Evolutionary conservation across 345 rosid genomes (phyloP).

Genomic region (Brassica juncea): DNA sequence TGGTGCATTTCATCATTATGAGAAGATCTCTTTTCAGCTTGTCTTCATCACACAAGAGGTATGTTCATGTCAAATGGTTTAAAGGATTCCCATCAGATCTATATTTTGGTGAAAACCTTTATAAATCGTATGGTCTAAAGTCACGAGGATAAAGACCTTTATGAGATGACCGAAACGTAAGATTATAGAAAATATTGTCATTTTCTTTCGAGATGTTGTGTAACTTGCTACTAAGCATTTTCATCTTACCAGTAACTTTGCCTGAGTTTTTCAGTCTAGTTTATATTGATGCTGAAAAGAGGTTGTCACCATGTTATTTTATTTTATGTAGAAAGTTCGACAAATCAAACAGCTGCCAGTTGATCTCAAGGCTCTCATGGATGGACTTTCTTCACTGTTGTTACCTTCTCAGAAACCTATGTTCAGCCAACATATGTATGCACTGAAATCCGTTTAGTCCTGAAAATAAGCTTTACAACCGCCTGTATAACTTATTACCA

Average conservation of each 20-base stretch:
- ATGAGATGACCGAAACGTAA: neutral
- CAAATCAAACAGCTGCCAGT: constrained; percentile 71
- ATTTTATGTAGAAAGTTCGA: constrained; percentile 65
- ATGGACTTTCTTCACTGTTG: constrained; percentile 84
- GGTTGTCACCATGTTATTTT: constrained; percentile 29
- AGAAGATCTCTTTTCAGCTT: constrained; percentile 89
- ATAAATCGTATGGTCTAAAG: neutral
- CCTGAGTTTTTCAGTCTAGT: constrained; percentile 8
- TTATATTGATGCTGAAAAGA: constrained; percentile 24
- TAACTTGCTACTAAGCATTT: constrained; percentile 11
- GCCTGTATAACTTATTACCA: neutral
- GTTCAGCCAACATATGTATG: constrained; percentile 78
- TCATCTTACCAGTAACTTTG: constrained; percentile 5
- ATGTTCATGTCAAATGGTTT: constrained; percentile 28
- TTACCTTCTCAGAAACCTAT: constrained; percentile 80
- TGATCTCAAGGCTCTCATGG: constrained; percentile 74
- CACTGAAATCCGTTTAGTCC: constrained; percentile 21
- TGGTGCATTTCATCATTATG: constrained; percentile 97
- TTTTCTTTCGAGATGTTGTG: constrained; percentile 16
- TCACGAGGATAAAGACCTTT: constrained; percentile 15
- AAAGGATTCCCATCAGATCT: constrained; percentile 23
- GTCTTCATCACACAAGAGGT: constrained; percentile 96
- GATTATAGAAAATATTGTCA: neutral
- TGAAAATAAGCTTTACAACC: neutral
- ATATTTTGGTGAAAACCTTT: constrained; percentile 13